Base-by-base conservation (phyloP, 176 grass and related monocot species). In the Themeda triandra region DNA sequence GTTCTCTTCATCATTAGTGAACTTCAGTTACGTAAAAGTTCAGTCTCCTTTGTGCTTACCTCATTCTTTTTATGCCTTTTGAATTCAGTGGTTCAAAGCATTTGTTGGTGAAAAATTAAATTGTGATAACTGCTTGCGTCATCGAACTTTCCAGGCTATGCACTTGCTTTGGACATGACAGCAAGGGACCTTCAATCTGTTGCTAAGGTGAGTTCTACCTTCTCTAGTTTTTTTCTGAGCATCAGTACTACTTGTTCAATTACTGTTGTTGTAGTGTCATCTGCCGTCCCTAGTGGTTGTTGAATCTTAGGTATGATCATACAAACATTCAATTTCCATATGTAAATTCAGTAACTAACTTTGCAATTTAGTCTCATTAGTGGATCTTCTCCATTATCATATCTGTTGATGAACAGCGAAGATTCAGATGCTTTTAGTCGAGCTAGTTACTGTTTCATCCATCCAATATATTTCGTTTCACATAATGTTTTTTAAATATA, bases 101-200 rank as follows among this genome's bases (percentile, higher is more conserved):
- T 58, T 41, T 39, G 11, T 62, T 79, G n/a, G 18, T 0, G 24
- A 62, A 1, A 71, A 77, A 58, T 9, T 62, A 77, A 69, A 44
- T 80, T 85, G 19, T 69, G 18, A 73, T 41, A 70, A 51, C 6
- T 40, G 19, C 9, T 84, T 71, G 6, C 31, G 28, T 84, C 32
- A 27, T 84, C 70, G 60, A 27, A 42, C 75, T 75, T 86, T 53
- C 39, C 78, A 95, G 96, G 96, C 69, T 98, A 98, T 84, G 96
- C 96, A 36, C 89, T 98, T 81, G 96, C 93, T 79, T 89, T 95
- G 91, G 96, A 95, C 81, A 98, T 98, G 96, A 98, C 96, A 66
- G 96, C 96, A 81, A 92, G 91, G 82, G 96, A 95, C 69, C 92
- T 95, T 84, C 96, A 98, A 67, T 87, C 87, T 62, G 49, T 31